phyloP scores from a whole-genome alignment of 305 asterid species.

The Stenogyne calaminthoides region DNA sequence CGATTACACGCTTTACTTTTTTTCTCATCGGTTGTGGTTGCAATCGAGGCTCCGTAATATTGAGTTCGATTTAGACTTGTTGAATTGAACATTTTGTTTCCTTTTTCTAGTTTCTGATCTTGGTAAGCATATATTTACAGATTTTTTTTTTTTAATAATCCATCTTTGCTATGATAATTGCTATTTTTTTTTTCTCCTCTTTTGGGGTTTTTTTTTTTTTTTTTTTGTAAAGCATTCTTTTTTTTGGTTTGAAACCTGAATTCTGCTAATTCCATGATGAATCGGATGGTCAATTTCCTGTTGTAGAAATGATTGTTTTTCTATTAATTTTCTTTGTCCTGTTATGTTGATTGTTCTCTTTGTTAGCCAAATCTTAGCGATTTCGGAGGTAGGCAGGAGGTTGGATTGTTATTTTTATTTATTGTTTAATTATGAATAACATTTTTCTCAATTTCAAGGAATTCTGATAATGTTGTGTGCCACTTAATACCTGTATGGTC shows the following conservation, averaged over 20 bases:
- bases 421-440: background rate
- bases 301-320: background rate
- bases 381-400: background rate
- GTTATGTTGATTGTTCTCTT: conserved; percentile 1
- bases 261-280: conserved; percentile 8
- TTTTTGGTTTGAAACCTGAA: background rate
- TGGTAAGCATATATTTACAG: background rate
- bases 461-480: background rate
- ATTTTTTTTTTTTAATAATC: background rate
- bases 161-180: background rate
- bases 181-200: background rate
- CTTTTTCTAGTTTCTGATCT: background rate
- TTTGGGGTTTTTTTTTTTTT: no score
- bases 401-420: no score
- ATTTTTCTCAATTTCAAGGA: background rate
- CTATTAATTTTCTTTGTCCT: background rate
- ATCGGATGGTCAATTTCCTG: background rate
- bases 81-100: conserved; percentile 1
- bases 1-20: conserved; percentile 10
- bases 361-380: background rate
- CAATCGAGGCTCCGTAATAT: background rate
- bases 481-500: background rate
- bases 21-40: background rate
- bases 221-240: no score
- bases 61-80: conserved; percentile 6